A percentile compares a stretch with the other conserved stretches of the same genome.
Conservation (phyloP, 1,139 yeast genomes). For the Blastobotrys serpentis region DNA sequence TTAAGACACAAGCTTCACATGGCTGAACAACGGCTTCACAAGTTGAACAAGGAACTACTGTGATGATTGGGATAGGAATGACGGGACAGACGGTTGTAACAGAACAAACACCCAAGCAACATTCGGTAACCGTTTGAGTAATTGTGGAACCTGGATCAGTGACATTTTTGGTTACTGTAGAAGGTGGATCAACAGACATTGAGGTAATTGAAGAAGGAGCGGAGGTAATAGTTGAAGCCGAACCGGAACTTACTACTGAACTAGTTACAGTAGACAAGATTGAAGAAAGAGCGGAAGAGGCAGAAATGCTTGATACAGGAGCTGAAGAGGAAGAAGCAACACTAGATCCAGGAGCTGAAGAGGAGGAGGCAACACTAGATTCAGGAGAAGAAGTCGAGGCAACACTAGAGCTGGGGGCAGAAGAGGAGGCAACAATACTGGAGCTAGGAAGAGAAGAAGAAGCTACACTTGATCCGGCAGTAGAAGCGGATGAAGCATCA, state of each 20-base stretch:
- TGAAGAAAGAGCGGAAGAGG: neutral
- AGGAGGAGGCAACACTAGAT: conserved; percentile 9
- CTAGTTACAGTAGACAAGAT: neutral
- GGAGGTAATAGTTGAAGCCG: neutral
- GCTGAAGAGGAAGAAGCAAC: neutral
- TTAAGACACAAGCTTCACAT: conserved; percentile 23
- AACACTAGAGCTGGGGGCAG: conserved; percentile 8
- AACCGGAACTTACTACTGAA: conserved; percentile 1
- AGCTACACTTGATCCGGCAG: neutral
- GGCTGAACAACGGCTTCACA: conserved; percentile 23
- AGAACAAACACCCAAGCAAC: conserved; percentile 30
- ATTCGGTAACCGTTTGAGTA: conserved; percentile 31
- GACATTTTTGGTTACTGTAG: conserved; percentile 15
- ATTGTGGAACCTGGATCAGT: conserved; percentile 22
- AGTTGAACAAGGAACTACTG: conserved; percentile 21
- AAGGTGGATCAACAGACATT: conserved; percentile 3
- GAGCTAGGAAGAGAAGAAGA: too few relatives aligned
- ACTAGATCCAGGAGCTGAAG: neutral
- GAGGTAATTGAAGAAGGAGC: conserved; percentile 12
- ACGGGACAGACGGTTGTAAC: conserved; percentile 27
- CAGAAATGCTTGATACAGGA: neutral
- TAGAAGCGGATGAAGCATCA: neutral
- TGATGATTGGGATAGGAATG: conserved; percentile 26
- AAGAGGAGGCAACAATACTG: conserved; percentile 5
- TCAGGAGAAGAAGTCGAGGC: conserved; percentile 2